Conservation (phyloP, 164 flowering plant genomes). For the Protea cynaroides region DNA sequence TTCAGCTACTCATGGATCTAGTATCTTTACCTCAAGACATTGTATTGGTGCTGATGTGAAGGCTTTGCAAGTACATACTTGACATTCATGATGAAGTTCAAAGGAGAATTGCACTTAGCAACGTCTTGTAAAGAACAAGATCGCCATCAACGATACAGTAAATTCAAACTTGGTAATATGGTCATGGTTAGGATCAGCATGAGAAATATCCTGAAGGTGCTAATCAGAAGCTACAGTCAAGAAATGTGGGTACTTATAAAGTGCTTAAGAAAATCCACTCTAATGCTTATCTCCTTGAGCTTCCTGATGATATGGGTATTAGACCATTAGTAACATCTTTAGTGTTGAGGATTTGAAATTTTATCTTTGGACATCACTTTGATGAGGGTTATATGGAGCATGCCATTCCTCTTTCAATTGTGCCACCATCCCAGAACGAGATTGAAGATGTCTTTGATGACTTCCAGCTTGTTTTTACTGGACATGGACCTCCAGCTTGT, state of each 20-base stretch:
- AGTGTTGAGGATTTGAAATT: constrained; percentile 1
- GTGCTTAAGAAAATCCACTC: neutral
- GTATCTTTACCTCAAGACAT: neutral
- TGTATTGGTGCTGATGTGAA: neutral
- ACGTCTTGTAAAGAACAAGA: neutral
- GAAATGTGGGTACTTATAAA: constrained; percentile 4
- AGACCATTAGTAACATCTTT: constrained; percentile 1
- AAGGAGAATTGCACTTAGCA: neutral
- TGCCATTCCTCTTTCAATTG: too few relatives aligned
- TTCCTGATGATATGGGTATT: constrained; percentile 4
- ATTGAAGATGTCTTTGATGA: too few relatives aligned
- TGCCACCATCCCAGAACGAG: too few relatives aligned
- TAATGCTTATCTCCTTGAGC: constrained; percentile 5
- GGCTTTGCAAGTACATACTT: neutral
- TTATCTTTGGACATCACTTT: neutral
- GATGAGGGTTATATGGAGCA: neutral
- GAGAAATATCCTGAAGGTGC: neutral
- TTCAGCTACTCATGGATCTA: constrained; percentile 1
- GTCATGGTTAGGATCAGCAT: constrained; percentile 4
- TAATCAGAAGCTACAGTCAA: constrained; percentile 6
- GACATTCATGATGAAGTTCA: neutral
- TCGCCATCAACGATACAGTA: neutral
- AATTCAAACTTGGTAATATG: constrained; percentile 7
- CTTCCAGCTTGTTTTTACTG: too few relatives aligned
- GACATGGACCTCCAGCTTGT: too few relatives aligned